A percentile compares a stretch with the other conserved stretches of the same genome.
Evolutionary conservation across 306 rosid genomes (phyloP).

Genomic region (Castanea mollissima): DNA sequence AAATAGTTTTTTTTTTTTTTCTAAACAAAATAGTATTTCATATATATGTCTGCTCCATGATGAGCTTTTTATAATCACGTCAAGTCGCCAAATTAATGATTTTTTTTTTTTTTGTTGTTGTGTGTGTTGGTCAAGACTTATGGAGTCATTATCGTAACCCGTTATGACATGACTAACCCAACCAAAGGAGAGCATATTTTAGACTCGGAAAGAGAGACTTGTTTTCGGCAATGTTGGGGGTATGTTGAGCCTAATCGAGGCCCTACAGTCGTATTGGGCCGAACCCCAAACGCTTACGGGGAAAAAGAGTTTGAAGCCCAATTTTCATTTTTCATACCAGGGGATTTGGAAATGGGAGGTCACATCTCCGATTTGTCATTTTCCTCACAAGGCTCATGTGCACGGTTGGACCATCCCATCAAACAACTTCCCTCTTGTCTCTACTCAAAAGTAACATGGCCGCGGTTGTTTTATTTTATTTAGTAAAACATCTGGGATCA

Average conservation of each 20-base stretch:
- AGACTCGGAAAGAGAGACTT: too few species aligned
- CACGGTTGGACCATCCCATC: conserved; percentile 12
- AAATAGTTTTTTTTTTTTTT: too few species aligned
- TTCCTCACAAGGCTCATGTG: not conserved
- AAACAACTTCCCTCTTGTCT: not conserved
- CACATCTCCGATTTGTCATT: not conserved
- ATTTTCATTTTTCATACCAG: too few species aligned
- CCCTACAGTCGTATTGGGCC: not conserved
- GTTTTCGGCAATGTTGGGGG: too few species aligned
- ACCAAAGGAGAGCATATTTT: too few species aligned
- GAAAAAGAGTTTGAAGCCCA: too few species aligned
- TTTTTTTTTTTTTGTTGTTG: too few species aligned
- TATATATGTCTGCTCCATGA: too few species aligned
- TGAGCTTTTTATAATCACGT: fast-evolving
- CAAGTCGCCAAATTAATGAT: fast-evolving
- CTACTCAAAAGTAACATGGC: not conserved
- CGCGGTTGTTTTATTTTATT: not conserved
- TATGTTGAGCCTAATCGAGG: not conserved
- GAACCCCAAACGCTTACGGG: not conserved
- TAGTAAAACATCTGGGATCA: not conserved
- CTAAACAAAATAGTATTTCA: too few species aligned
- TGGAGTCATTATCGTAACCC: too few species aligned
- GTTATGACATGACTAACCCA: too few species aligned
- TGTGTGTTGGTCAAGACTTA: too few species aligned
- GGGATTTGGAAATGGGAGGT: not conserved